Base-by-base conservation (phyloP, 2,329 filamentous ascomycete genomes). In the Exophiala lecanii-corni region DNA sequence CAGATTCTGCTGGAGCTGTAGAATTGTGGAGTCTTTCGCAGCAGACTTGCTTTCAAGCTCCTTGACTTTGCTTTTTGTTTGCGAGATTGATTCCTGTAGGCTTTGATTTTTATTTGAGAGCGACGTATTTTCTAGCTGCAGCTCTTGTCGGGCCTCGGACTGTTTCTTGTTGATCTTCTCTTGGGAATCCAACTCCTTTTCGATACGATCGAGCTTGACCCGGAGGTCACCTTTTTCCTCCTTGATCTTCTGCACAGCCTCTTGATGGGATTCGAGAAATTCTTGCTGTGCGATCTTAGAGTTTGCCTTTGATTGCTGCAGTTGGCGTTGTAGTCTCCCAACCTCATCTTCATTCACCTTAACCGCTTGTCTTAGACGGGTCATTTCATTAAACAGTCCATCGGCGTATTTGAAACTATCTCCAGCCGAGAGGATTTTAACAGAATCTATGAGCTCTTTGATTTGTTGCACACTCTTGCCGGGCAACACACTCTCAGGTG, bases 401-500 rank as follows among this genome's bases (percentile, higher is more conserved):
- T 32, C 30, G 30, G 30, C 30, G n/a, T 32, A 13, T 32, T 32
- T 32, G n/a, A 32, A 32, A 13, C 30, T 32, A 13, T 32, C 30
- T 13, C n/a, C 30, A 13, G 30, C 30, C 30, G 30, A 32, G 30
- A 32, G 30, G 30, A 32, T 13, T 32, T 32, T 32, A 16, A 32
- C 30, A 32, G 30, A 32, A 16, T 32, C 30, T 32, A 32, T 32
- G n/a, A 32, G 30, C n/a, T 32, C 30, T 32, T 32, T 32, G 30
- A 32, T 32, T 6, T 32, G 30, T 32, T 32, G 30, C n/a, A 32
- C 5, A 13, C 30, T 5, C 30, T 32, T 32, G 30, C 30, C n/a
- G n/a, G 30, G 30, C 30, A 32, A 13, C 30, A 32, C n/a, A 32
- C 30, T 32, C n/a, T 13, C 30, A 32, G 5, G 5, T 32, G 30